Evolutionary conservation across 2,329 filamentous ascomycete species (phyloP), one percentile per base, ranked within the genome.

Genomic region (Fusarium lateritium): DNA sequence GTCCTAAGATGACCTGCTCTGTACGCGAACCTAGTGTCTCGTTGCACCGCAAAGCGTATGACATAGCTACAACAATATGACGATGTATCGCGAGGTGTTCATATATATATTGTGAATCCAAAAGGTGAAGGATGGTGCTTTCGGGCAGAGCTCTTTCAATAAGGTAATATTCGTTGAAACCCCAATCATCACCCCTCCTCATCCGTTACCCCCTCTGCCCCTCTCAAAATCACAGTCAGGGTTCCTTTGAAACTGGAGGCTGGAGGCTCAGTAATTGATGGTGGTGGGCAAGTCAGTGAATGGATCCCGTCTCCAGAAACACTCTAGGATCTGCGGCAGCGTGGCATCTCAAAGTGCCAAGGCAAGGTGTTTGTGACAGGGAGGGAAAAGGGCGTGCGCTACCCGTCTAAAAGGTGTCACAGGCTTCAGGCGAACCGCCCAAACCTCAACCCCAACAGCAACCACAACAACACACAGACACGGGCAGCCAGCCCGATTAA

Each of bases 291-390:
- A 45, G 38, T 28, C 42, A 51, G 43, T 51, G 43, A 38, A 38
- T 28, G 42, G 39, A 36, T 49, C 17, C 47, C 34, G 26, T 44
- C 46, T 36, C n/a, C 34, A 53, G 39, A 47, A 56, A 60, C 26
- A 65, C 45, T 46, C 49, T 40, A 40, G 49, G 49, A 65, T 26
- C 44, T 60, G 39, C 53, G 45, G 34, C 39, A 49, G 57, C 22
- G 50, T 62, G 58, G 45, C 58, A 65, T 65, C 40, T 31, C 19
- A 43, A 54, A 28, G 43, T 53, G 62, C 49, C 49, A 59, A 65
- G 59, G 22, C 31, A 31, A 31, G 36, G 47, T 38, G 50, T 56
- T 38, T 33, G 42, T 40, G 39, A 49, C 26, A 60, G 46, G 54
- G 45, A 56, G 34, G 31, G 19, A 56, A 62, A 38, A 34, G 49